Conservation (phyloP, 2,329 filamentous ascomycete species). For the Macroventuria anomochaeta region DNA sequence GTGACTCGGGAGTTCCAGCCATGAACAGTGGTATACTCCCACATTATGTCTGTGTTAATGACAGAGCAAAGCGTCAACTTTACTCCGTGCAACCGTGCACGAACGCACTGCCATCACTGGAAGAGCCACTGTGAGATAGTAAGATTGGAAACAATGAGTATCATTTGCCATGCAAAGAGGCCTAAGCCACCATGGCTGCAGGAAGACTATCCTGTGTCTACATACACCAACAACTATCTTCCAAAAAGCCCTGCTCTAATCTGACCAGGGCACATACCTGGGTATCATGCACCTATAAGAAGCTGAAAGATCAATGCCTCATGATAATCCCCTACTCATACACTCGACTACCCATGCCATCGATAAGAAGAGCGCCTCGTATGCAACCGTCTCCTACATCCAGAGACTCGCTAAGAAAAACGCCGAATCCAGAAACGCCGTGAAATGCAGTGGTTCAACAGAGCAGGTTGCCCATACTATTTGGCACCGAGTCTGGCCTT, state of each 20-base stretch:
- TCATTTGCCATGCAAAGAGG: constrained; percentile 5
- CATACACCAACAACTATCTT: constrained; percentile 4
- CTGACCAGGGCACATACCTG: constrained; percentile 21
- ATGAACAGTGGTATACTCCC: too few relatives aligned
- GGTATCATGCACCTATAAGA: constrained; percentile 41
- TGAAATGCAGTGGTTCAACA: constrained; percentile 31
- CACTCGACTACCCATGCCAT: constrained; percentile 11
- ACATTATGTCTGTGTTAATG: too few relatives aligned
- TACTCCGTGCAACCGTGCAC: too few relatives aligned
- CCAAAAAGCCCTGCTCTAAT: constrained; percentile 2
- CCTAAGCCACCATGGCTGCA: constrained; percentile 1
- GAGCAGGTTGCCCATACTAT: constrained; percentile 31
- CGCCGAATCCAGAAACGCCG: constrained; percentile 26
- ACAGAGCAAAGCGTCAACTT: too few relatives aligned
- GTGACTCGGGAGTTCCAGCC: too few relatives aligned
- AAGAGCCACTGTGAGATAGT: too few relatives aligned
- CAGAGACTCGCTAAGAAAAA: constrained; percentile 7
- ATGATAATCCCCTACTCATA: constrained; percentile 24
- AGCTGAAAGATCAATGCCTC: constrained; percentile 24
- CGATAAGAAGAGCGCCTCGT: constrained; percentile 24
- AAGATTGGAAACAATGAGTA: constrained; percentile 4
- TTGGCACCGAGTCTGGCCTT: constrained; percentile 32
- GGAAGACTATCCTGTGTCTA: constrained; percentile 3
- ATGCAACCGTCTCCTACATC: constrained; percentile 22
- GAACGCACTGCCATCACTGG: too few relatives aligned